Conservation (phyloP, 129 eudicot genomes). For the Tanacetum coccineum region DNA sequence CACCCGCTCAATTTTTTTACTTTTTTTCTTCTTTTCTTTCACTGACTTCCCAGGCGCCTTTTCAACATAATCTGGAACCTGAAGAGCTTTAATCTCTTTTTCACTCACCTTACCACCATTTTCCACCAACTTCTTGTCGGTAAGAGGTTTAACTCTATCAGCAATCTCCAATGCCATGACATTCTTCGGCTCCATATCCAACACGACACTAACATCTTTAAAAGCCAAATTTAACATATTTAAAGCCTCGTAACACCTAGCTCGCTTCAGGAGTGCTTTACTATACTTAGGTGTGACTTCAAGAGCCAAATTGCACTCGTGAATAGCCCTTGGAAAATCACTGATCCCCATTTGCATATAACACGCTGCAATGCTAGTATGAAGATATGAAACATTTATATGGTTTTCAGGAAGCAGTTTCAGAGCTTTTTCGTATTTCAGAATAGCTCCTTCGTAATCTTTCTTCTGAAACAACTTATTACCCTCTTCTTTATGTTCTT, state of each 20-base stretch:
- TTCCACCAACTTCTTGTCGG: conserved; percentile 20
- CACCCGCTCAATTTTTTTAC: conserved; percentile 10
- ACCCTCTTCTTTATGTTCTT: conserved; percentile 80
- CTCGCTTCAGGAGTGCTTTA: conserved; percentile 85
- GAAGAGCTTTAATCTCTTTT: conserved; percentile 30
- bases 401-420: conserved; percentile 76
- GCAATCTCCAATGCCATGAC: conserved; percentile 72
- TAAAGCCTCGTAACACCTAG: conserved; percentile 81
- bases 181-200: conserved; percentile 74
- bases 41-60: background rate
- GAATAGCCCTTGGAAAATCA: conserved; percentile 80
- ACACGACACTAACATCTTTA: conserved; percentile 54
- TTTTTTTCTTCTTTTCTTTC: conserved; percentile 16
- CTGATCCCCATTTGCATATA: conserved; percentile 85
- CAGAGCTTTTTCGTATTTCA: conserved; percentile 71
- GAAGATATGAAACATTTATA: conserved; percentile 59
- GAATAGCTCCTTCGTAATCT: conserved; percentile 76
- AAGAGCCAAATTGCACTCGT: conserved; percentile 89
- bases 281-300: conserved; percentile 79
- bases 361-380: conserved; percentile 73
- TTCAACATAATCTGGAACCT: conserved; percentile 25
- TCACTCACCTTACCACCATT: conserved; percentile 10
- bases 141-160: conserved; percentile 44
- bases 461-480: conserved; percentile 66
- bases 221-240: conserved; percentile 63